Evolutionary conservation across 208 protist genomes (phyloP).

Genomic region (Trypanosoma lewisi): DNA sequence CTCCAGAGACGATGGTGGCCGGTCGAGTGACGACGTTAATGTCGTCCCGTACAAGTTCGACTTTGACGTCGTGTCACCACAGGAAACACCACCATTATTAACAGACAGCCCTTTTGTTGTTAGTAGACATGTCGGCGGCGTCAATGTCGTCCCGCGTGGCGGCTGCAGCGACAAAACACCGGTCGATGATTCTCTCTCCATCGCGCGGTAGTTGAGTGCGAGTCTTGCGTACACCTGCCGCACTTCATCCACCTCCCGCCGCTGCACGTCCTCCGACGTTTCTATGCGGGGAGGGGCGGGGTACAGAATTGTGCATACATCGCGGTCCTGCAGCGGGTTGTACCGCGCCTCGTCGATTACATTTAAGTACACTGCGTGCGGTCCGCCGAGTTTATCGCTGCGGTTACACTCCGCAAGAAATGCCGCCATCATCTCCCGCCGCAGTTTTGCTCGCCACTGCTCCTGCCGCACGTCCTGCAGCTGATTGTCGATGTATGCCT

Average conservation of each 20-base stretch:
- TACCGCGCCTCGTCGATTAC: constrained; percentile 25
- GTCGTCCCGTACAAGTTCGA: too few relatives aligned
- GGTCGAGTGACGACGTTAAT: too few relatives aligned
- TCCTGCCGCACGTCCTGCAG: constrained; percentile 1
- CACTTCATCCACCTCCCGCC: constrained; percentile 14
- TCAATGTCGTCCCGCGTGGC: background rate
- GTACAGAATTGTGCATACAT: constrained; percentile 13
- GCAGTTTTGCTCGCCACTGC: background rate
- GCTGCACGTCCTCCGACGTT: constrained; percentile 19
- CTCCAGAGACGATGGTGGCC: too few relatives aligned
- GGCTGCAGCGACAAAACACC: constrained; percentile 5
- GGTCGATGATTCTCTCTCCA: constrained; percentile 19
- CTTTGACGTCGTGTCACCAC: too few relatives aligned
- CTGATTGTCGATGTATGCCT: constrained; percentile 19
- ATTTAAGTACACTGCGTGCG: constrained; percentile 23
- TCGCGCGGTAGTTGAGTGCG: constrained; percentile 23
- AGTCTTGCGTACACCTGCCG: constrained; percentile 23
- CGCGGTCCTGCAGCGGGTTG: constrained; percentile 16
- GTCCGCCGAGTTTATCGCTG: constrained; percentile 3
- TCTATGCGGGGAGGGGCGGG: background rate
- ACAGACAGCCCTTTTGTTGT: background rate
- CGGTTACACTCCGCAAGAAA: constrained; percentile 24
- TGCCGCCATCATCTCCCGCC: constrained; percentile 15
- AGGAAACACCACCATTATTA: too few relatives aligned
- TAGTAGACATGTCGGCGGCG: background rate